Percentiles rank a stretch among this genome's conserved stretches.
Evolutionary conservation across 129 eudicot species (phyloP).

Genomic region (Erigeron canadensis): DNA sequence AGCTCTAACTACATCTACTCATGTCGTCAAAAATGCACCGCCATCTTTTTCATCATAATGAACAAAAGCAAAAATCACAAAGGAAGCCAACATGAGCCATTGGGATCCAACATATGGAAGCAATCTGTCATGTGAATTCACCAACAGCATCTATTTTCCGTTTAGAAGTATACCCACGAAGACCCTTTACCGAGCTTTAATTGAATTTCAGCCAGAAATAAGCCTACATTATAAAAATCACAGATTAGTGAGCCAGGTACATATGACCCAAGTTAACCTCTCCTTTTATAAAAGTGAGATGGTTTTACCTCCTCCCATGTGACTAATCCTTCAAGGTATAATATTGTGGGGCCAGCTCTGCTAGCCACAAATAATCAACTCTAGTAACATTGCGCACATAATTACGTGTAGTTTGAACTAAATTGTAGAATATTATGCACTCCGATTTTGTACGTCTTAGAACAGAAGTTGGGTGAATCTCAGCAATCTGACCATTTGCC

Average conservation of each 20-base stretch:
- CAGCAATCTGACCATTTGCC: constrained; percentile 77
- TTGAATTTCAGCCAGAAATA: too few species aligned
- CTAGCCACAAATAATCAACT: constrained; percentile 88
- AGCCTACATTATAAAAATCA: too few species aligned
- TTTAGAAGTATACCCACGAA: too few species aligned
- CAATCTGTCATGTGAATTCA: too few species aligned
- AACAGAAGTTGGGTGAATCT: constrained; percentile 86
- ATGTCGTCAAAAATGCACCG: neutral
- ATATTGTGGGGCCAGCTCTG: constrained; percentile 90
- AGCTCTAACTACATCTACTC: neutral
- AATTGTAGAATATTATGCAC: constrained; percentile 71
- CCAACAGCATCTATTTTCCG: too few species aligned
- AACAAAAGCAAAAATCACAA: neutral
- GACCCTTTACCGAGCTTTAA: too few species aligned
- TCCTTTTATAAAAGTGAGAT: too few species aligned
- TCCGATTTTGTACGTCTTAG: constrained; percentile 68
- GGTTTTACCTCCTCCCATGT: too few species aligned
- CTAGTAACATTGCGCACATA: constrained; percentile 75
- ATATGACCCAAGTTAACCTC: too few species aligned
- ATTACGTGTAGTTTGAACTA: constrained; percentile 73
- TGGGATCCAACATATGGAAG: neutral
- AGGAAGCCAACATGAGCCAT: neutral
- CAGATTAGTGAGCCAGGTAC: too few species aligned
- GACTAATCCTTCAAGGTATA: constrained; percentile 52
- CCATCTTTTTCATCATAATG: neutral